These are phyloP conservation scores for Tylopilus intermedius DNA, from an alignment of 768 basidiomycete genomes.

Conservation along the genomic window DNA sequence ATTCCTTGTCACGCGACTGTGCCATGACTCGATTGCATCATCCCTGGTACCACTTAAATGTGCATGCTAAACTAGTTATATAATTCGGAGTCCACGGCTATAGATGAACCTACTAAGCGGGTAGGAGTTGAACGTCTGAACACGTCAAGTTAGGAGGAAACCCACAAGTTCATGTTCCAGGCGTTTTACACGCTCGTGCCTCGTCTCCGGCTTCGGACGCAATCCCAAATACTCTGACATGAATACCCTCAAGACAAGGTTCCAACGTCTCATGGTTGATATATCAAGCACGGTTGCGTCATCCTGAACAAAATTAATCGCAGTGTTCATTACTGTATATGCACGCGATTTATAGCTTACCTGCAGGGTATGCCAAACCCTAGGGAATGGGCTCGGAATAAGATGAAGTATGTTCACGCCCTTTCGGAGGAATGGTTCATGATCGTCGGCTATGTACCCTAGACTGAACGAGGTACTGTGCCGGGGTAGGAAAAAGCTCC, in stretches of 20 bases:
- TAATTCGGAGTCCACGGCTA: neutral
- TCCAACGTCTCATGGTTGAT: constrained; percentile 86
- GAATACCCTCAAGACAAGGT: constrained; percentile 81
- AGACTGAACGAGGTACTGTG: constrained; percentile 32
- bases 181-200: constrained; percentile 30
- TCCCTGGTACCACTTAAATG: neutral
- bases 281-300: constrained; percentile 82
- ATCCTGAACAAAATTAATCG: constrained; percentile 50
- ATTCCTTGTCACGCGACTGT: neutral
- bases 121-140: neutral
- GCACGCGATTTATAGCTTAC: constrained; percentile 39
- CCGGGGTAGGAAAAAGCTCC: constrained; percentile 66
- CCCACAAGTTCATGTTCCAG: constrained; percentile 48
- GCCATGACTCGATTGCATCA: neutral
- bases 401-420: constrained; percentile 90
- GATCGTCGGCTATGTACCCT: constrained; percentile 85
- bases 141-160: neutral
- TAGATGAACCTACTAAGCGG: constrained; percentile 18
- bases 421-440: constrained; percentile 76
- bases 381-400: constrained; percentile 85
- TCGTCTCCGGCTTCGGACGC: constrained; percentile 40
- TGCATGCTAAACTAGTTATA: neutral
- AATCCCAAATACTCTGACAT: constrained; percentile 85
- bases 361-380: constrained; percentile 77
- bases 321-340: neutral